Percentiles rank a stretch among this genome's conserved stretches.
These are phyloP conservation scores for Venturia asperata DNA, from an alignment of 2,329 filamentous ascomycete genomes.

Conservation along the genomic window DNA sequence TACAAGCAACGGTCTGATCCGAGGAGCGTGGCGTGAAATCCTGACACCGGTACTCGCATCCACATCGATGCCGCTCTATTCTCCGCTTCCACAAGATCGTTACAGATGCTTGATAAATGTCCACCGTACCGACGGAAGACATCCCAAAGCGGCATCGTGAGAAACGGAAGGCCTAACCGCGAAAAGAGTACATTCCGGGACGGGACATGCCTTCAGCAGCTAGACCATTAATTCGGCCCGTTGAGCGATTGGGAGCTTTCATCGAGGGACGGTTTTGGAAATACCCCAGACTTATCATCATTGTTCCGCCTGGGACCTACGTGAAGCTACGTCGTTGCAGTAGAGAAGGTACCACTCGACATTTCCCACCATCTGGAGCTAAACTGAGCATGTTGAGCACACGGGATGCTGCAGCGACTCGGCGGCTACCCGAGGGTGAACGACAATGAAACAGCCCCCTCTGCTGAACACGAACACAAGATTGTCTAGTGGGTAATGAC, in stretches of 20 bases:
- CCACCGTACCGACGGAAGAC: not conserved
- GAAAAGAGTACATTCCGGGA: not conserved
- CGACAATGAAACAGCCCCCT: not conserved
- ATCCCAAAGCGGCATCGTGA: not conserved
- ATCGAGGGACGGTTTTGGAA: slow-evolving; percentile 1
- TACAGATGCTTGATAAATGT: not conserved
- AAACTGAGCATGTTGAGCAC: not conserved
- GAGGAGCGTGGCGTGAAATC: not conserved
- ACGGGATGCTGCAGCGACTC: not conserved
- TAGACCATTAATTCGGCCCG: not conserved
- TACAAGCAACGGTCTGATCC: not conserved
- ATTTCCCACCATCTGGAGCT: slow-evolving; percentile 7
- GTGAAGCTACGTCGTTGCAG: not conserved
- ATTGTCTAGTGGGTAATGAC: too few relatives aligned
- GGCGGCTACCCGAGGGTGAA: not conserved
- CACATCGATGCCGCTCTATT: slow-evolving; percentile 5
- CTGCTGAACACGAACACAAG: slow-evolving; percentile 3
- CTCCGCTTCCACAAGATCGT: not conserved
- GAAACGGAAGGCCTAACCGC: not conserved
- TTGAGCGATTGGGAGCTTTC: not conserved
- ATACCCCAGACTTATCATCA: not conserved
- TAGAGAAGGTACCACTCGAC: not conserved
- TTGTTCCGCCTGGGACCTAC: slow-evolving; percentile 2
- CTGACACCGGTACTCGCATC: not conserved
- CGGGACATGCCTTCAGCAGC: not conserved